These are phyloP conservation scores for Leucaena leucocephala DNA, from an alignment of 306 rosid genomes.

Conservation along the genomic window DNA sequence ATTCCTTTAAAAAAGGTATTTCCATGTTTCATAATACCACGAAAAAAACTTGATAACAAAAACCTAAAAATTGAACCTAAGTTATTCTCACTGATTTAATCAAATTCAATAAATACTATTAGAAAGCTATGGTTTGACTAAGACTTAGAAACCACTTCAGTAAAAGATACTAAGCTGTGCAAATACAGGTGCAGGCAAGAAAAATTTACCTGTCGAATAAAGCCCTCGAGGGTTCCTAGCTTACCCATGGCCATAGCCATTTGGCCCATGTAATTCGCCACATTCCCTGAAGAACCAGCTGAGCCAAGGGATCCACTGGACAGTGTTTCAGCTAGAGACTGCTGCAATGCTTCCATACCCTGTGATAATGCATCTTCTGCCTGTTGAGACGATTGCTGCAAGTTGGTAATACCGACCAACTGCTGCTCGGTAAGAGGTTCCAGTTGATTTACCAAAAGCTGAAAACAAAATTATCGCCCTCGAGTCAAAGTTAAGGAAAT, in stretches of 20 bases:
- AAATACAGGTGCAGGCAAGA: not conserved
- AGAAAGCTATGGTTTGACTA: not conserved
- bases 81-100: not conserved
- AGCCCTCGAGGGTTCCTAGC: constrained; percentile 84
- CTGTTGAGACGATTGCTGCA: constrained; percentile 89
- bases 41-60: not conserved
- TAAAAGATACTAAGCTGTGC: not conserved
- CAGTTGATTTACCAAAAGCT: constrained; percentile 83
- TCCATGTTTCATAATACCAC: not conserved
- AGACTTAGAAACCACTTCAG: not conserved
- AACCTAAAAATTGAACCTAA: not conserved
- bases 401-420: constrained; percentile 64
- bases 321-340: constrained; percentile 76
- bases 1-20: not conserved
- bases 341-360: constrained; percentile 96
- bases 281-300: constrained; percentile 76
- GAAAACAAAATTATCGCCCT: constrained; percentile 35
- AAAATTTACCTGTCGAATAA: constrained; percentile 71
- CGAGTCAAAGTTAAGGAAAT: constrained; percentile 3
- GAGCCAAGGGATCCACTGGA: constrained; percentile 68
- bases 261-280: constrained; percentile 89
- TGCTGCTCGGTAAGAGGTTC: constrained; percentile 94
- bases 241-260: constrained; percentile 97
- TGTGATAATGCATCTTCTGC: constrained; percentile 96
- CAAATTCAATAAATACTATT: not conserved